These are phyloP conservation scores for Colletotrichum sp. DNA, from an alignment of 2,329 filamentous ascomycete genomes.

Conservation along the genomic window DNA sequence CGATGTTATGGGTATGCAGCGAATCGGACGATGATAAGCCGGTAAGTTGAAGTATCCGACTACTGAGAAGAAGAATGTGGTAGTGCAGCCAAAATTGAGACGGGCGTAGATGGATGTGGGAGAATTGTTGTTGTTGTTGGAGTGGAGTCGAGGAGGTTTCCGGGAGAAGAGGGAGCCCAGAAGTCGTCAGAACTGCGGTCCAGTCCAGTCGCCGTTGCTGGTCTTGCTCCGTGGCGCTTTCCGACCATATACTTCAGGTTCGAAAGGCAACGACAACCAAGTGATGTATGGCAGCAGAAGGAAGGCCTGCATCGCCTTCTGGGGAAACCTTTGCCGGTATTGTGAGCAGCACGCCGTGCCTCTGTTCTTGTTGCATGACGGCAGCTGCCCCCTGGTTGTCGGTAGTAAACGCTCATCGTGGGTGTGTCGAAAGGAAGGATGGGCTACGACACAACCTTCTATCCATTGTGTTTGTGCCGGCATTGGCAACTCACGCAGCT, in stretches of 20 bases:
- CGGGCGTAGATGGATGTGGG: not conserved
- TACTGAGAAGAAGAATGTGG: not conserved
- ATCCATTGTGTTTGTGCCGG: not conserved
- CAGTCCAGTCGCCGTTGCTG: not conserved
- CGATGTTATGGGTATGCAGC: not conserved
- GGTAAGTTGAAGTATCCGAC: not conserved
- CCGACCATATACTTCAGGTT: not conserved
- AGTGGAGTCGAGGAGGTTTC: not conserved
- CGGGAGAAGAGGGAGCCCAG: not conserved
- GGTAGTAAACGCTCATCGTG: not conserved
- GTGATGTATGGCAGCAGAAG: not conserved
- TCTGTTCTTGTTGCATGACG: not conserved
- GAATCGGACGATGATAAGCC: not conserved
- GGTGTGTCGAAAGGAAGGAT: not conserved
- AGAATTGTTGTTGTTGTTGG: not conserved
- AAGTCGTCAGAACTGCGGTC: not conserved
- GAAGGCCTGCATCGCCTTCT: not conserved
- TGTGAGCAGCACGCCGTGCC: not conserved
- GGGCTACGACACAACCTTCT: not conserved
- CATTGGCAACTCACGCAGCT: not conserved
- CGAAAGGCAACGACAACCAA: not conserved
- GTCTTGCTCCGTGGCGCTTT: not conserved
- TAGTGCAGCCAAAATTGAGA: not conserved
- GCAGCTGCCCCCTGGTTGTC: not conserved
- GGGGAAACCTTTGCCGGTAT: not conserved